Conservation (phyloP, 2,329 filamentous ascomycete genomes). For the Elsinoe perseae region DNA sequence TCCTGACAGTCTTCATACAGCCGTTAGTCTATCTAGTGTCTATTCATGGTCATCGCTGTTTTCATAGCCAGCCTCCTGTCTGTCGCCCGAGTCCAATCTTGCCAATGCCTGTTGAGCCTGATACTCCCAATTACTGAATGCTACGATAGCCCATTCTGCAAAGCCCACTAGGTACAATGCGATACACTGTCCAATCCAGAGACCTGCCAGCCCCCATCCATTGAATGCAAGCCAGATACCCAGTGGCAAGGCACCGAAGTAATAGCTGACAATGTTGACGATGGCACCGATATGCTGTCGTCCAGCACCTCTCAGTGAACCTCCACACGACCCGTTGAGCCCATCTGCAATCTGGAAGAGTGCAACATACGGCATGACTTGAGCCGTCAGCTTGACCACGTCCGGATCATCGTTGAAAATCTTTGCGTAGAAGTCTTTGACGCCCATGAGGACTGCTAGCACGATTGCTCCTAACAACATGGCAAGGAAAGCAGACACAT, state of each 20-base stretch:
- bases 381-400: slow-evolving; percentile 64
- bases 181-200: slow-evolving; percentile 59
- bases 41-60: slow-evolving; percentile 20
- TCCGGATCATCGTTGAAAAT: slow-evolving; percentile 72
- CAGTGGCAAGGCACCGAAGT: slow-evolving; percentile 69
- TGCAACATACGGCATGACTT: slow-evolving; percentile 78
- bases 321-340: slow-evolving; percentile 76
- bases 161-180: slow-evolving; percentile 72
- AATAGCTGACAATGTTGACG: slow-evolving; percentile 78
- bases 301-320: slow-evolving; percentile 74
- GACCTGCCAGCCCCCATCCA: slow-evolving; percentile 69
- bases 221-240: slow-evolving; percentile 81
- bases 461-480: slow-evolving; percentile 61
- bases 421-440: slow-evolving; percentile 63
- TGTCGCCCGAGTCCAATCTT: slow-evolving; percentile 53
- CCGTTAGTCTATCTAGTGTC: slow-evolving; percentile 8
- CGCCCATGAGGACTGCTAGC: slow-evolving; percentile 59
- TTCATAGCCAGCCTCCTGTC: slow-evolving; percentile 32
- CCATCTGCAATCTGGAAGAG: slow-evolving; percentile 88
- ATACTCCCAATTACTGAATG: slow-evolving; percentile 65
- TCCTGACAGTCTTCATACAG: background rate
- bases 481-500: slow-evolving; percentile 66
- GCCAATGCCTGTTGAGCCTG: slow-evolving; percentile 65
- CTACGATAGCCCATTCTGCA: slow-evolving; percentile 72
- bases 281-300: slow-evolving; percentile 75